Base-by-base conservation (phyloP, 1,284 basidiomycete genomes). In the Leccinum fallax region DNA sequence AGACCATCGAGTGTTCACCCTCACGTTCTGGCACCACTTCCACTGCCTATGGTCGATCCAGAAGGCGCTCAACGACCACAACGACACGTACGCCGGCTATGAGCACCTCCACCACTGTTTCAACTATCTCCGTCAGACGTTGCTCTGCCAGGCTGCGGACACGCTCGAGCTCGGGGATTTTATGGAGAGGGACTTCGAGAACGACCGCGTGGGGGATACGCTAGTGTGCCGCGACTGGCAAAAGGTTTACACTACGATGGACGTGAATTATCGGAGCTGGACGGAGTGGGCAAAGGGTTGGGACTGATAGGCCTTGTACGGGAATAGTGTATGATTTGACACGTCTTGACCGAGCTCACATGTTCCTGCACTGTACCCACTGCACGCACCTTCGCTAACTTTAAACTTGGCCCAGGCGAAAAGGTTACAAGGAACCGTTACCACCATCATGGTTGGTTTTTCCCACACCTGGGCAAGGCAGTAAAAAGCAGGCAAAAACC, bases 151-250 rank as follows among this genome's bases (percentile, higher is more conserved):
- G 7, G 70, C 76, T 1, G 71, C 71, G 40, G 66, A 71, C 16
- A 71, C 67, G 15, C 67, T 78, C 0, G 77, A 77, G 48, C 57
- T 65, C 2, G 70, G 67, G 5, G 75, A 78, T 58, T 74, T 74
- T 26, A 63, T 70, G 63, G 56, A 63, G 34, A 63, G 53, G 55
- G 67, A 73, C 59, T 69, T 51, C 19, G 52, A 63, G 26, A 40
- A 58, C 1, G 48, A 67, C 6, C 53, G 67, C 6, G 61, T 68
- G 5, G 70, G 70, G 6, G 66, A 69, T 28, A 72, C 68, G 6
- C 59, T 74, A 30, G 66, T 69, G 16, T 78, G 76, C 53, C 59
- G 62, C 5, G 77, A 78, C 48, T 77, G 74, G 68, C 60, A 65
- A 13, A 54, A 63, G 26, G 66, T 70, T 26, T 72, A 71, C 52